Evolutionary conservation across 1,284 basidiomycete genomes (phyloP), one percentile per base, ranked within the genome.

Genomic region (Rhodotorula sp.): DNA sequence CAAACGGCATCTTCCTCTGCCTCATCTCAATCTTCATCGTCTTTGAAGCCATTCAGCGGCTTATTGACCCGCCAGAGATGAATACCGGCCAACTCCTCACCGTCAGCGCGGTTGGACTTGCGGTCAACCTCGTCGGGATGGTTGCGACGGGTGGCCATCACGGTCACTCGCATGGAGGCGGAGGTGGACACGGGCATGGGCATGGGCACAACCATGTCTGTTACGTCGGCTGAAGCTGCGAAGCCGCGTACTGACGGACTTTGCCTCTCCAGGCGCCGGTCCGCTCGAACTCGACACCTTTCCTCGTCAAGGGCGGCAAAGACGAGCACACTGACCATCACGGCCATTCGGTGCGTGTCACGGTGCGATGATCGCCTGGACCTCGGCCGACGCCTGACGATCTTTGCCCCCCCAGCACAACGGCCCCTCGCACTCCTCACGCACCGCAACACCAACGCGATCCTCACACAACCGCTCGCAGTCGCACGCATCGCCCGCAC

Each of bases 1-100:
- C 95, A 9, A 99, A 99, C 79, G 96, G 95, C 53, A 88, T 97
- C 72, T 99, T 99, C 80, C 84, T 99, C 4, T 90, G 99, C 75
- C 82, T 99, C 54, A 98, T 99, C 72, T 97, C 93, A 6, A 87
- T 98, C 64, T 99, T 99, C 80, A 99, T 99, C 78, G 89, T 99
- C 34, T 98, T 99, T 75, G 96, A 99, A 81, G 96, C 94, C 4
- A 87, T 99, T 55, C 93, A 99, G 81, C 85, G 96, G 74, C 86
- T 99, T 89, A 80, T 98, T 75, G 89, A 98, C 76, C 96, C 96
- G 37, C 96, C 96, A 1, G 93, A 95, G 76, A 99, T 99, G 94
- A 94, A 94, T 78, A 98, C 94, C 11, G 90, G 86, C 70, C 95
- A 98, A 78, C 84, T 99, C 4, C 81, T 99, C 44, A 84, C 97